Evolutionary conservation across 257 asterid genomes (phyloP), one percentile per base, ranked within the genome.

Genomic region (Solanum peruvianum): DNA sequence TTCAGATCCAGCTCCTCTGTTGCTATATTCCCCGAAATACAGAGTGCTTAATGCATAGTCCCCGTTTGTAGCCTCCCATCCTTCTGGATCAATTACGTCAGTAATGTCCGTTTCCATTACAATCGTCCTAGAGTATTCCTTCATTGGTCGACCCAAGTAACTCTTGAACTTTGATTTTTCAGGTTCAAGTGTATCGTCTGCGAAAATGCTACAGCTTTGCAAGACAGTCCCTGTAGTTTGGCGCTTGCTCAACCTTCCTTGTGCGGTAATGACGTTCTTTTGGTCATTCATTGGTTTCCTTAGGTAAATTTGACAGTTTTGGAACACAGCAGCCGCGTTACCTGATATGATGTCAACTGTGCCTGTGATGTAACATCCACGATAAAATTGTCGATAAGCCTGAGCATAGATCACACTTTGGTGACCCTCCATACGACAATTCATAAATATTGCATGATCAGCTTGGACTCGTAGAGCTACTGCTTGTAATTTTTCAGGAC

Each of bases 401-500:
- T 92, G 96, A 10, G 92, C 96, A 69, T 94, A 94, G 0, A 97
- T 90, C 1, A 96, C 90, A 86, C 90, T 92, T 64, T 97, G 95
- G 90, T 89, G 94, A 0, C 96, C 99, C 60, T 94, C 98, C 96
- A 95, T 93, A 8, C 99, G 89, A 72, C 99, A 97, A 82, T 92
- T 95, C 29, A 94, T n/a, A 89, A 97, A 94, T 37, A 93, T 86
- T 4, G 95, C 84, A 1, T 92, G 94, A 86, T 95, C 98, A 2
- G 98, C 83, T 88, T 94, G 98, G 12, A 94, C 98, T 21, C 98
- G 86, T 9, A 97, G 92, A 16, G 99, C 99, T 86, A 95, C 99
- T 12, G 98, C 99, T 58, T 97, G 98, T 58, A 92, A 94, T 87
- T 95, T 97, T 16, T 95, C 98, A 0, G 98, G 94, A 1, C 99